A percentile compares a stretch with the other conserved stretches of the same genome.
Conservation (phyloP, 2,329 filamentous ascomycete genomes). For the Alternaria sp. region DNA sequence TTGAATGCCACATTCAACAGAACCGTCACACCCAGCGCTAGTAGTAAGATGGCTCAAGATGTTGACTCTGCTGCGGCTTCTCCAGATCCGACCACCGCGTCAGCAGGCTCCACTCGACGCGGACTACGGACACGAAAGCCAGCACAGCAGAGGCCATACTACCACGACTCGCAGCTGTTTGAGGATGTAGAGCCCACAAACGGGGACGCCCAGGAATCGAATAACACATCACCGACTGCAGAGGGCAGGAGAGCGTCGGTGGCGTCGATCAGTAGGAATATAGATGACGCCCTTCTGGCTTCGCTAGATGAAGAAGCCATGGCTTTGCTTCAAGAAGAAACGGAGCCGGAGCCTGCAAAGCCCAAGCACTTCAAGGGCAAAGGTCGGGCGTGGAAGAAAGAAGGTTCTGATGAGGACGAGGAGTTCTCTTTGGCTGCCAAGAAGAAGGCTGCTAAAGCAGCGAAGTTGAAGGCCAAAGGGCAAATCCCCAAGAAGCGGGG, state of each 20-base stretch:
- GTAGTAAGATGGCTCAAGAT: conserved; percentile 1
- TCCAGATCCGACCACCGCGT: conserved; percentile 24
- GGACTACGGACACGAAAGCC: conserved; percentile 43
- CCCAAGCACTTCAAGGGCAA: conserved; percentile 43
- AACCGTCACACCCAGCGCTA: conserved; percentile 1
- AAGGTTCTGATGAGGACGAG: conserved; percentile 39
- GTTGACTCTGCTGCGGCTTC: conserved; percentile 21
- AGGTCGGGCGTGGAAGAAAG: conserved; percentile 42
- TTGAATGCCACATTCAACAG: conserved; percentile 7
- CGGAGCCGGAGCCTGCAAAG: conserved; percentile 8
- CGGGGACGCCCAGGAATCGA: conserved; percentile 6
- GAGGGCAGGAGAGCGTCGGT: conserved; percentile 21
- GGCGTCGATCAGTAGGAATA: conserved; percentile 15
- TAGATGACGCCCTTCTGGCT: conserved; percentile 13
- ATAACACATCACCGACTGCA: conserved; percentile 5
- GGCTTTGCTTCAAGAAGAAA: conserved; percentile 20
- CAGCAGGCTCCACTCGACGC: conserved; percentile 33
- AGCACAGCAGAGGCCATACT: conserved; percentile 45
- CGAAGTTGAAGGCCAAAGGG: conserved; percentile 19
- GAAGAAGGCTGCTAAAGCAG: conserved; percentile 27
- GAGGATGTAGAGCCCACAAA: conserved; percentile 23
- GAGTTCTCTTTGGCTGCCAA: conserved; percentile 31
- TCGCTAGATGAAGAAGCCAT: conserved; percentile 20
- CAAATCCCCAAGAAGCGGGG: conserved; percentile 24
- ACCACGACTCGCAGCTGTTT: conserved; percentile 41